Percentiles rank a stretch among this genome's conserved stretches.
Evolutionary conservation across 345 rosid species (phyloP).

Genomic region (Gossypium bickii): DNA sequence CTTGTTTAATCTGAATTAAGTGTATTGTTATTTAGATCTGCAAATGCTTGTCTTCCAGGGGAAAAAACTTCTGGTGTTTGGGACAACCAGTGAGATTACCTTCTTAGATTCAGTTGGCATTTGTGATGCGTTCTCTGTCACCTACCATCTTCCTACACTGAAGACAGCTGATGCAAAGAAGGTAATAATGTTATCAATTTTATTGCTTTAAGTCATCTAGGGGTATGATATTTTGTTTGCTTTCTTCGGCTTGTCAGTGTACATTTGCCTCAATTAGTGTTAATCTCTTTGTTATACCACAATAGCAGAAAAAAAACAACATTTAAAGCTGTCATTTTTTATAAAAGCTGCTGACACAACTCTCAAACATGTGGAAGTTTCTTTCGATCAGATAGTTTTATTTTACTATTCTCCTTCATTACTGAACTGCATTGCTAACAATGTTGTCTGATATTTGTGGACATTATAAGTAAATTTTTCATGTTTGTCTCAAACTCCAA

Average conservation of each 20-base stretch:
- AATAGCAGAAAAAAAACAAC: not conserved
- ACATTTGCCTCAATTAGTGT: not conserved
- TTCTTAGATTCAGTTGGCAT: slow-evolving; percentile 80
- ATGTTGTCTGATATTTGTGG: not conserved
- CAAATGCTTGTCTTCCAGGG: slow-evolving; percentile 44
- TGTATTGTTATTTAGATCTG: not conserved
- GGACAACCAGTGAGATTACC: slow-evolving; percentile 83
- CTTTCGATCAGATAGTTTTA: not conserved
- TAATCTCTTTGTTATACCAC: not conserved
- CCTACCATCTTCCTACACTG: slow-evolving; percentile 68
- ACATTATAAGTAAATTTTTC: not conserved
- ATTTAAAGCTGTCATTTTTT: not conserved
- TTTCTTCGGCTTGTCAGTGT: not conserved
- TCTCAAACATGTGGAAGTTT: not conserved
- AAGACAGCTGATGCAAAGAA: slow-evolving; percentile 70
- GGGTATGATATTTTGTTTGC: not conserved
- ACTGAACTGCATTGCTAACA: not conserved
- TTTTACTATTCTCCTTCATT: not conserved
- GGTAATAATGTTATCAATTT: slow-evolving; percentile 34
- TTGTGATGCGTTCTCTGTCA: slow-evolving; percentile 70
- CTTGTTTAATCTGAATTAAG: not conserved
- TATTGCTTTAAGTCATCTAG: not conserved
- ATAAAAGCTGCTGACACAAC: not conserved
- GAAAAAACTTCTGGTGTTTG: slow-evolving; percentile 81
- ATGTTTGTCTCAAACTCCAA: not conserved